Percentiles rank a stretch among this genome's conserved stretches.
phyloP scores from a whole-genome alignment of 805 yeast genomes.

The Alloascoidea africana region DNA sequence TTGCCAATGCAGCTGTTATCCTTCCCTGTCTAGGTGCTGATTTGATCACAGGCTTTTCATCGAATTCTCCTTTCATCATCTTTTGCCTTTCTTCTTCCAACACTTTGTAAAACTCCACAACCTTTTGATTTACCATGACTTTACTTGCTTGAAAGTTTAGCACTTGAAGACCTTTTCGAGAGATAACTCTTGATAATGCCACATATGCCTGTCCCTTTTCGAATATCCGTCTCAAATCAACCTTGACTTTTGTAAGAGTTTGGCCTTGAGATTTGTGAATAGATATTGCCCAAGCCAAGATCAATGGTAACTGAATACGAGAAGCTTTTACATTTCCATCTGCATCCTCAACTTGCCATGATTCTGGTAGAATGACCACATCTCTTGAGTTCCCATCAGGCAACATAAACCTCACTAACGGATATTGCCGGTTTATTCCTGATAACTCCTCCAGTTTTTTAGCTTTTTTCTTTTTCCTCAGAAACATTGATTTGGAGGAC shows the following conservation, averaged over 20 bases:
- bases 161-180: constrained; percentile 72
- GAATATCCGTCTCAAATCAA: constrained; percentile 62
- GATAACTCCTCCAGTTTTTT: background rate
- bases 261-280: constrained; percentile 96
- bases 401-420: constrained; percentile 62
- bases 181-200: constrained; percentile 81
- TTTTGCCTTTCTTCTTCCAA: constrained; percentile 19
- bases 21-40: too few relatives aligned
- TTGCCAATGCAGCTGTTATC: too few relatives aligned
- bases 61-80: constrained; percentile 8
- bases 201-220: constrained; percentile 95
- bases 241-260: constrained; percentile 60
- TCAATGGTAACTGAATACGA: constrained; percentile 70
- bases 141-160: constrained; percentile 48
- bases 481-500: background rate
- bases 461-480: background rate
- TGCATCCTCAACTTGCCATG: constrained; percentile 70
- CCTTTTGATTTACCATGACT: constrained; percentile 59
- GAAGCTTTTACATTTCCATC: constrained; percentile 50
- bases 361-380: constrained; percentile 70
- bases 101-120: constrained; percentile 48
- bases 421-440: constrained; percentile 28
- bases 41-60: constrained; percentile 3
- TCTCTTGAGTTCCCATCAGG: constrained; percentile 61
- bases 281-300: constrained; percentile 93